phyloP scores from a whole-genome alignment of 78 protist genomes.

The Anaeramoeba flamelloides region DNA sequence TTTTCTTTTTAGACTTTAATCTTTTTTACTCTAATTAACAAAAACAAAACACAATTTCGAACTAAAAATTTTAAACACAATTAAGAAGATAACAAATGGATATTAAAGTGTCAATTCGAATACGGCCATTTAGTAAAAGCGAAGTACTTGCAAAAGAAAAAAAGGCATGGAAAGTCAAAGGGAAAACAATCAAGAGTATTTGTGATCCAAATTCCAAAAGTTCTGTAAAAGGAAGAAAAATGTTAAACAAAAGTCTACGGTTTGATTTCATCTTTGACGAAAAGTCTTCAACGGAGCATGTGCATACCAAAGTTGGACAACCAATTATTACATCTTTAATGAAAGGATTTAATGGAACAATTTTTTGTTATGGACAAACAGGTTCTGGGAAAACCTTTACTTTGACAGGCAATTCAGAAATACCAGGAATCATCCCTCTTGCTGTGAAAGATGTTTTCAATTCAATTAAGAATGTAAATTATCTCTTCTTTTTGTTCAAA shows the following conservation, averaged over 20 bases:
- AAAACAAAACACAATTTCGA: no score
- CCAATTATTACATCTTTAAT: not conserved
- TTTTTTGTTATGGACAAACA: not conserved
- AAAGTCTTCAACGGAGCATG: not conserved
- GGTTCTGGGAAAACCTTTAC: not conserved
- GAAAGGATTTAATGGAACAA: constrained; percentile 1
- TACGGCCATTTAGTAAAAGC: not conserved
- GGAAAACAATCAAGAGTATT: not conserved
- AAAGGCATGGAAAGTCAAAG: not conserved
- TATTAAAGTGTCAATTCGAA: not conserved
- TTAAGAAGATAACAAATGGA: no score
- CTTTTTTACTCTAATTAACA: no score
- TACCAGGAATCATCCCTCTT: not conserved
- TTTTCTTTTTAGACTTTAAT: no score
- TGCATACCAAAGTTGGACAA: not conserved
- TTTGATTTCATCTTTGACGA: not conserved
- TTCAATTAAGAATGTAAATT: not conserved
- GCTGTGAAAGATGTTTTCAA: not conserved
- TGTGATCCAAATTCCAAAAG: not conserved
- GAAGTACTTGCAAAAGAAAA: not conserved
- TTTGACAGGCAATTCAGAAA: not conserved
- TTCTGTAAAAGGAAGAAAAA: no score
- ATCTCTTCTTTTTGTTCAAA: no score
- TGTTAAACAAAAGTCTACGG: no score
- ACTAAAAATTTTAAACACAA: no score